Percentiles rank a stretch among this genome's conserved stretches.
Conservation (phyloP, 768 basidiomycete genomes). For the Lentinus tigrinus region DNA sequence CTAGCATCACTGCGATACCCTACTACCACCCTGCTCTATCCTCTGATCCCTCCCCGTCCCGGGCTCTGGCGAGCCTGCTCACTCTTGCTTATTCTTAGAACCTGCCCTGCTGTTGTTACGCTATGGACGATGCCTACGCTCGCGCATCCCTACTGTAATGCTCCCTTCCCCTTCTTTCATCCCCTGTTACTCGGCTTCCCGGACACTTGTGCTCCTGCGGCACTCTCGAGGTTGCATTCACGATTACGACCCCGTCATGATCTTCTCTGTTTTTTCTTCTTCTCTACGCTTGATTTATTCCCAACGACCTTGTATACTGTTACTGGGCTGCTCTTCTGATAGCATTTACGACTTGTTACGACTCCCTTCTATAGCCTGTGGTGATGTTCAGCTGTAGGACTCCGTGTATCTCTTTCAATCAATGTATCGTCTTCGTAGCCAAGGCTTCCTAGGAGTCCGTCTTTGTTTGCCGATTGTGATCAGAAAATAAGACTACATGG, state of each 20-base stretch:
- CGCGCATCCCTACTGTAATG: not conserved
- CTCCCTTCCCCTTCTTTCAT: not conserved
- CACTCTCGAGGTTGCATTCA: not conserved
- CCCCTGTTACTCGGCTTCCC: not conserved
- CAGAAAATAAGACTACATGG: no score
- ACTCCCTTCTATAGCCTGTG: not conserved
- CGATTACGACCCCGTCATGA: constrained; percentile 5
- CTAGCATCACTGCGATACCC: not conserved
- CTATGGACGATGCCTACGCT: not conserved
- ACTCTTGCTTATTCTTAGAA: not conserved
- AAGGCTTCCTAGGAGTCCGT: no score
- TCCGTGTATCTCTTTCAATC: constrained; percentile 1
- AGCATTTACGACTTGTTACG: constrained; percentile 13
- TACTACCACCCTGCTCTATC: not conserved
- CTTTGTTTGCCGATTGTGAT: no score
- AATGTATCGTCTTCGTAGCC: not conserved
- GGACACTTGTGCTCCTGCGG: not conserved
- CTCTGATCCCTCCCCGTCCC: not conserved
- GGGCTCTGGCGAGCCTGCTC: not conserved
- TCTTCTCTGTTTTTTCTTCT: not conserved
- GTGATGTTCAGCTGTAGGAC: not conserved
- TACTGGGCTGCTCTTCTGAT: not conserved
- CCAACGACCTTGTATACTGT: not conserved
- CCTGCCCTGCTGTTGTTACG: not conserved
- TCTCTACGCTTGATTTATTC: not conserved